Conservation (phyloP, 2,329 filamentous ascomycete genomes). For the Paracoccidioides brasiliensis region DNA sequence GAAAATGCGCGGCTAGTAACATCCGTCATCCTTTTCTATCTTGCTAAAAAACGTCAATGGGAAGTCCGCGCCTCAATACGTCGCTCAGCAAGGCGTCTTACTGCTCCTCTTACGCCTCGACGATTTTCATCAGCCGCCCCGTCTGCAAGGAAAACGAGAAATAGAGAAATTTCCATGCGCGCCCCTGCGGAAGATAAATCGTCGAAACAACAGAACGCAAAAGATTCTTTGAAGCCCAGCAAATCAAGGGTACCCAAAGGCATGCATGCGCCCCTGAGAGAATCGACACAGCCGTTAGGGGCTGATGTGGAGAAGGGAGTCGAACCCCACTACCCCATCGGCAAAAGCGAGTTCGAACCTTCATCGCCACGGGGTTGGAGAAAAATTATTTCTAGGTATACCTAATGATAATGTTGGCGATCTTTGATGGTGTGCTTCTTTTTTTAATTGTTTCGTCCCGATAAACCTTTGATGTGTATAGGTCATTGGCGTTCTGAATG, state of each 20-base stretch:
- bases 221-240: background rate
- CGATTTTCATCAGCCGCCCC: background rate
- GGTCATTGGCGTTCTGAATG: background rate
- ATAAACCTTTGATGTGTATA: background rate
- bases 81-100: conserved; percentile 44
- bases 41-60: conserved; percentile 79
- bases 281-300: background rate
- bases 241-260: background rate
- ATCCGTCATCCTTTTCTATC: conserved; percentile 56
- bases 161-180: background rate
- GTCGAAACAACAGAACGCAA: background rate
- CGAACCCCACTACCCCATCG: background rate
- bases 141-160: background rate
- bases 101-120: conserved; percentile 9
- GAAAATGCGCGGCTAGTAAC: conserved; percentile 36
- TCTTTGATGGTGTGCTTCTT: background rate
- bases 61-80: conserved; percentile 59
- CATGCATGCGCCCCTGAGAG: background rate
- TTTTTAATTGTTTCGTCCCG: background rate
- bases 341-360: conserved; percentile 1
- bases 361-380: background rate
- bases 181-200: background rate
- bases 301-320: conserved; percentile 2
- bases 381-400: background rate
- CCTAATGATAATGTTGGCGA: background rate